These are phyloP conservation scores for Sclerotinia borealis DNA, from an alignment of 2,329 filamentous ascomycete species.

Conservation along the genomic window DNA sequence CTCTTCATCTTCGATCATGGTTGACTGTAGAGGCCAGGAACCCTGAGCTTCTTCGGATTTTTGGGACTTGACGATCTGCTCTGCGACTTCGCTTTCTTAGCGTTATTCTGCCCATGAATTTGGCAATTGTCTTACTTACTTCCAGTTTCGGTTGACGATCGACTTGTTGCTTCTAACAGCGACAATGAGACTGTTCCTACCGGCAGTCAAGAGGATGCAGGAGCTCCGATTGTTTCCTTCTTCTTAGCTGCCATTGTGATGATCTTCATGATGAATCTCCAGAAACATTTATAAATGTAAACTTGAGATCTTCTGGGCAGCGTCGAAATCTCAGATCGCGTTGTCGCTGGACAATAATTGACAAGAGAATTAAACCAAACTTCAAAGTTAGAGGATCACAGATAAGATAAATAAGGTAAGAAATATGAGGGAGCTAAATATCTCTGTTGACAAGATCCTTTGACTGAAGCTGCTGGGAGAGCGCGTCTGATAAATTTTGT, in stretches of 20 bases:
- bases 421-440: accelerated
- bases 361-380: no score
- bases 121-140: not conserved
- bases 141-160: not conserved
- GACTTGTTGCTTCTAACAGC: not conserved
- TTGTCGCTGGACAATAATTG: not conserved
- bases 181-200: not conserved
- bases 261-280: not conserved
- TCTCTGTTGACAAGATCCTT: not conserved
- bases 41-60: not conserved
- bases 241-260: not conserved
- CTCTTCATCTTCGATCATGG: not conserved
- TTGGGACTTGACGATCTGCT: not conserved
- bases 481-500: no score
- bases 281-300: not conserved
- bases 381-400: no score
- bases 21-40: not conserved
- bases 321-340: not conserved
- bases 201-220: not conserved
- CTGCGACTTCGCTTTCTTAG: not conserved
- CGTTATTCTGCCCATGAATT: not conserved
- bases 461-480: not conserved
- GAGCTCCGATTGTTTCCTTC: not conserved
- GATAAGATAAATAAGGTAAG: not conserved
- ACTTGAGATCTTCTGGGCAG: not conserved